Evolutionary conservation across 805 yeast genomes (phyloP).

Genomic region (Zygosaccharomyces siamensis): DNA sequence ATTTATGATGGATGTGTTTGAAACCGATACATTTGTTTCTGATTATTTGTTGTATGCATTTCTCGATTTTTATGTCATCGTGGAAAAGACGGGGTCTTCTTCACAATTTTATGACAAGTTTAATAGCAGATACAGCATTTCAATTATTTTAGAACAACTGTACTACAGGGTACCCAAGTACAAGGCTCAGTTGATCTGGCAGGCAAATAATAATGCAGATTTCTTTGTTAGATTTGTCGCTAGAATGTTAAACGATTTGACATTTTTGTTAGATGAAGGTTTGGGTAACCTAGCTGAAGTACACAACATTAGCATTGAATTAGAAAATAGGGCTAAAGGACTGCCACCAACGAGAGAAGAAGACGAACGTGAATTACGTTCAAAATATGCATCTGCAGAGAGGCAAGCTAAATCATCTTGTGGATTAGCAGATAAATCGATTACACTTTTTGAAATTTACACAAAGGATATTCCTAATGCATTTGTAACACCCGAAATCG

Average conservation of each 20-base stretch:
- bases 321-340: slow-evolving; percentile 43
- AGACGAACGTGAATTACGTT: slow-evolving; percentile 54
- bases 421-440: slow-evolving; percentile 77
- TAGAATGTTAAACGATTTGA: slow-evolving; percentile 89
- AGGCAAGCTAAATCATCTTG: slow-evolving; percentile 75
- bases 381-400: slow-evolving; percentile 59
- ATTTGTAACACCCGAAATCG: slow-evolving; percentile 82
- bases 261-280: slow-evolving; percentile 87
- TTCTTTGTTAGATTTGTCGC: slow-evolving; percentile 92
- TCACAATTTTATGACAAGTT: slow-evolving; percentile 96
- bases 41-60: slow-evolving; percentile 74
- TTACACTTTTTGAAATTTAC: slow-evolving; percentile 71
- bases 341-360: slow-evolving; percentile 42
- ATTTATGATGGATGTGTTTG: slow-evolving; percentile 62
- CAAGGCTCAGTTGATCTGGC: slow-evolving; percentile 60
- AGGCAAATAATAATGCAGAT: slow-evolving; percentile 63
- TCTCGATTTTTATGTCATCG: slow-evolving; percentile 86
- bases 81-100: slow-evolving; percentile 92
- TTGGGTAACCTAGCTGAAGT: slow-evolving; percentile 72
- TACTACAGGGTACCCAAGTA: slow-evolving; percentile 68
- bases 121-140: slow-evolving; percentile 81
- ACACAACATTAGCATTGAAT: slow-evolving; percentile 66
- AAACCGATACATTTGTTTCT: slow-evolving; percentile 54
- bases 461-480: slow-evolving; percentile 84
- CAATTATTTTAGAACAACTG: slow-evolving; percentile 72